Base-by-base conservation (phyloP, 495 filamentous ascomycete genomes). In the Parathielavia appendiculata region DNA sequence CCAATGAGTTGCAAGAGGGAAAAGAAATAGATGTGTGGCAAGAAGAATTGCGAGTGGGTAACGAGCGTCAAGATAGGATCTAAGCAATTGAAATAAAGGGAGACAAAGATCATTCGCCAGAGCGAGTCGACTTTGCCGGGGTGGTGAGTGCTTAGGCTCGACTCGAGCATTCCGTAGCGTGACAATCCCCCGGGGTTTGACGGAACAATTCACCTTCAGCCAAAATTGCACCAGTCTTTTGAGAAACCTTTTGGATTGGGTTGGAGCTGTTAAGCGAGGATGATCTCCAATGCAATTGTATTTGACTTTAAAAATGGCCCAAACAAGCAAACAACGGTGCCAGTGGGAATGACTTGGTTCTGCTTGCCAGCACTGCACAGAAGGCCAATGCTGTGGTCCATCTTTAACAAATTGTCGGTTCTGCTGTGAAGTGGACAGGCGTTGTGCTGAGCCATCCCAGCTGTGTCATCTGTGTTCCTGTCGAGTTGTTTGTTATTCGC, bases 211-310 rank as follows among this genome's bases (percentile, higher is more conserved):
- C 60, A 40, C 32, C 20, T 58, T 58, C 60, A 56, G 56, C 56
- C 60, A 63, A 56, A 56, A 63, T 63, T 59, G 52, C 60, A 35
- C 56, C 38, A 59, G 47, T 26, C n/a, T 44, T 55, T 48, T 46
- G 40, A 6, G 26, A 30, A 48, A 41, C 53, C 53, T 32, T 19
- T 36, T 35, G 41, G 30, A 46, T 23, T 53, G 51, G 51, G 23
- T 53, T 22, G 51, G 51, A 43, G 36, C 51, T 56, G 26, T 6
- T 30, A 38, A 46, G 30, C 41, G 30, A 36, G 30, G 53, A 39
- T 30, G 11, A 56, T 30, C 26, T 3, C 26, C 26, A 30, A 30
- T 2, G 6, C 2, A 30, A 2, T 30, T 12, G 6, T 51, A 10
- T 5, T 51, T 23, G 32, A 38, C 45, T 48, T 12, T 22, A 46